Conservation (phyloP, 805 yeast genomes). For the Wickerhamiella alocasiicola region DNA sequence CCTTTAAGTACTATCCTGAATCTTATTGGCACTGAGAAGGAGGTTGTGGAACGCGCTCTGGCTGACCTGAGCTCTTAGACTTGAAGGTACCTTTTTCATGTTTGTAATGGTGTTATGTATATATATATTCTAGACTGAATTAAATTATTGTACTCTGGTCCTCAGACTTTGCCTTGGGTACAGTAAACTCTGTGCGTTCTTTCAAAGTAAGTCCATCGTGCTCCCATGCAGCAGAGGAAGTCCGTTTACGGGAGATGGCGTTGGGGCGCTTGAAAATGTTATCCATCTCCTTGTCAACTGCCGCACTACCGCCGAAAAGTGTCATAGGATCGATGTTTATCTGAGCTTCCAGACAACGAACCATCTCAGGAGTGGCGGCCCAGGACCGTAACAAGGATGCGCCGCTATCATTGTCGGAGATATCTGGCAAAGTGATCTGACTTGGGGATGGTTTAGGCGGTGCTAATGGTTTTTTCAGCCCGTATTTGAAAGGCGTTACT, state of each 20-base stretch:
- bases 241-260: slow-evolving; percentile 44
- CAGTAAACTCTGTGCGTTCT: slow-evolving; percentile 38
- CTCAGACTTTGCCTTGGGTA: slow-evolving; percentile 31
- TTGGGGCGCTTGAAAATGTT: slow-evolving; percentile 2
- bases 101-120: neutral
- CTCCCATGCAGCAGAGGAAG: slow-evolving; percentile 42
- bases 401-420: slow-evolving; percentile 42
- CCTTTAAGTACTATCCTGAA: slow-evolving; percentile 17
- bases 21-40: slow-evolving; percentile 26
- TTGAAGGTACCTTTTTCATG: neutral
- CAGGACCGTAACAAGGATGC: slow-evolving; percentile 41
- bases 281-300: slow-evolving; percentile 32
- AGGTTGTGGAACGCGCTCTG: slow-evolving; percentile 19
- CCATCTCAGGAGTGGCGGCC: slow-evolving; percentile 50
- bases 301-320: slow-evolving; percentile 66
- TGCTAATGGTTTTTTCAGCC: slow-evolving; percentile 6
- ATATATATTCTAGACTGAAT: neutral
- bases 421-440: slow-evolving; percentile 22
- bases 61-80: neutral
- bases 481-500: slow-evolving; percentile 1
- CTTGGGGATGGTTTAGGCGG: slow-evolving; percentile 7
- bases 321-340: slow-evolving; percentile 45
- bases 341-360: slow-evolving; percentile 37
- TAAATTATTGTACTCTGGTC: neutral
- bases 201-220: slow-evolving; percentile 35